These are phyloP conservation scores for Lithohypha guttulata DNA, from an alignment of 2,329 filamentous ascomycete species.

Conservation along the genomic window DNA sequence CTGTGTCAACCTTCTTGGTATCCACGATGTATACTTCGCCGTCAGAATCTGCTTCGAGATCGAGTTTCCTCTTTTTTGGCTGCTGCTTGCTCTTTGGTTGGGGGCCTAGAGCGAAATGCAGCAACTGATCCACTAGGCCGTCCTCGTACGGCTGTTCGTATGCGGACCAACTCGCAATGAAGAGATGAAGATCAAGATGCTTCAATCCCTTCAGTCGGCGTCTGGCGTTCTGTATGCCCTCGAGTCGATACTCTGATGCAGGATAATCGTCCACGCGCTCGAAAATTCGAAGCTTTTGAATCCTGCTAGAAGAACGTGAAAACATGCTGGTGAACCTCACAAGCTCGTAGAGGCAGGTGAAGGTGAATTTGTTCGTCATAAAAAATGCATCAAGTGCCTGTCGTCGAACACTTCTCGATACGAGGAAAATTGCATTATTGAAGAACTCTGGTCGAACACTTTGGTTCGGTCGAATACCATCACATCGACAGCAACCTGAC, in stretches of 20 bases:
- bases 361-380: conserved; percentile 8
- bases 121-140: conserved; percentile 1
- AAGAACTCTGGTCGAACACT: conserved; percentile 5
- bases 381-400: conserved; percentile 10
- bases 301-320: conserved; percentile 1
- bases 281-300: conserved; percentile 5
- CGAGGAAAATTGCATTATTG: conserved; percentile 6
- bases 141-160: conserved; percentile 7
- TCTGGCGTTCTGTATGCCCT: conserved; percentile 2
- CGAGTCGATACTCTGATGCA: not conserved
- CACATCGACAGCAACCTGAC: conserved; percentile 2
- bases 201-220: not conserved
- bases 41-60: too few species aligned
- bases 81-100: not conserved
- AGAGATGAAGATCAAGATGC: conserved; percentile 4
- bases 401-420: conserved; percentile 4
- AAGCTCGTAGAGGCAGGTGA: conserved; percentile 8
- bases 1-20: too few species aligned
- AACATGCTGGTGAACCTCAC: conserved; percentile 3
- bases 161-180: conserved; percentile 3
- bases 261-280: conserved; percentile 7
- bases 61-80: conserved; percentile 2
- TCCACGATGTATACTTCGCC: too few species aligned
- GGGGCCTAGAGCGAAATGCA: conserved; percentile 6
- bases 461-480: not conserved